Percentiles rank a stretch among this genome's conserved stretches.
Evolutionary conservation across 2,329 filamentous ascomycete genomes (phyloP).

Genomic region (Scedosporium aurantiacum): DNA sequence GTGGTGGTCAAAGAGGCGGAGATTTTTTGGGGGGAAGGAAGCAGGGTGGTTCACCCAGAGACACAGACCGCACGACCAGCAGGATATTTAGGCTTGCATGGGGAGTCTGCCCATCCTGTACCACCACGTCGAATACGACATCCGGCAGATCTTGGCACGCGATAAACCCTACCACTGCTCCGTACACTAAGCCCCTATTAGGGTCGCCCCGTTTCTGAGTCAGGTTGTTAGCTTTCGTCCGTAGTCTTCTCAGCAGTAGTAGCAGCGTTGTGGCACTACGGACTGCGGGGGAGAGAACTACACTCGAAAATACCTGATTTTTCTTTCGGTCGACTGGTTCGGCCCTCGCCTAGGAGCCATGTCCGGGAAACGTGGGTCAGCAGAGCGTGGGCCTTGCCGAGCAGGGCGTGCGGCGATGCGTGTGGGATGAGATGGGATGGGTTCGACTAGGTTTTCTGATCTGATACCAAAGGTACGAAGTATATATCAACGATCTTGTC

Average conservation of each 20-base stretch:
- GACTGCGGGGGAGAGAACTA: too few species aligned
- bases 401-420: neutral
- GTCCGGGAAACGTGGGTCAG: neutral
- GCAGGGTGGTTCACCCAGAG: neutral
- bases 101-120: neutral
- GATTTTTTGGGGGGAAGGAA: neutral
- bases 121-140: conserved; percentile 1
- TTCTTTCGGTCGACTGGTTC: too few species aligned
- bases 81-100: neutral
- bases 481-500: neutral
- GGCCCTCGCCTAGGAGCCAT: neutral
- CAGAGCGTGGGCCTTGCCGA: neutral
- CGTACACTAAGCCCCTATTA: neutral
- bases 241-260: too few species aligned
- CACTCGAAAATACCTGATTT: too few species aligned
- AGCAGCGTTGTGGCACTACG: too few species aligned
- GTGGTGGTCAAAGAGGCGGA: neutral
- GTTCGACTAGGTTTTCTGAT: neutral
- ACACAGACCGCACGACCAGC: neutral
- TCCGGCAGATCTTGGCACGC: neutral
- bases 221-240: too few species aligned
- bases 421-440: neutral
- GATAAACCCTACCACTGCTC: neutral
- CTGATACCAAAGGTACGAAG: neutral
- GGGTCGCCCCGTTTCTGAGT: neutral